These are phyloP conservation scores for Mycocentrospora acerina DNA, from an alignment of 2,329 filamentous ascomycete species.

Conservation along the genomic window DNA sequence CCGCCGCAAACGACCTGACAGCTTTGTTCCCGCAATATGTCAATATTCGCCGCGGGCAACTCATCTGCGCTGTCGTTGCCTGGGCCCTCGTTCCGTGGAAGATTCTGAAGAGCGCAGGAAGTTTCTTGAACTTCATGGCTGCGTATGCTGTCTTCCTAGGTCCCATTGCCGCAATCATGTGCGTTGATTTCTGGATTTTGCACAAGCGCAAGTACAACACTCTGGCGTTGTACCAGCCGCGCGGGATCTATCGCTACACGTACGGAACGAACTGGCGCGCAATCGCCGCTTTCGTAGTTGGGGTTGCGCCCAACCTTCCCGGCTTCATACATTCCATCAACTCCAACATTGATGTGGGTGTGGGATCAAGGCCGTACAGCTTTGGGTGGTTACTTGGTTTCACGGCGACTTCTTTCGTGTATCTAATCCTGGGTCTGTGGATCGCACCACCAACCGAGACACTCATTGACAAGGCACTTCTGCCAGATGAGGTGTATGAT, in stretches of 20 bases:
- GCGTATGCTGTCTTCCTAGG: conserved; percentile 67
- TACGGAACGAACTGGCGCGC: conserved; percentile 62
- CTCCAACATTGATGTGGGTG: conserved; percentile 42
- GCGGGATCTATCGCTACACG: conserved; percentile 54
- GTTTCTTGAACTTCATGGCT: conserved; percentile 61
- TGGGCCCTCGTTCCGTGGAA: conserved; percentile 52
- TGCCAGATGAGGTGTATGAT: conserved; percentile 44
- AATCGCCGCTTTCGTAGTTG: conserved; percentile 57
- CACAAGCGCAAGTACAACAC: conserved; percentile 53
- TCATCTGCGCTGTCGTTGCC: conserved; percentile 47
- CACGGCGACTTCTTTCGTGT: conserved; percentile 56
- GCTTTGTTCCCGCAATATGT: conserved; percentile 55
- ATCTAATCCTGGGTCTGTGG: conserved; percentile 51
- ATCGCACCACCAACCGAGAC: conserved; percentile 54
- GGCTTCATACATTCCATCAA: conserved; percentile 54
- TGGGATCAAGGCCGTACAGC: conserved; percentile 58
- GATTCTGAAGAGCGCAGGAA: conserved; percentile 46
- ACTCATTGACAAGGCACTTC: conserved; percentile 46
- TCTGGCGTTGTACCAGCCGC: conserved; percentile 54
- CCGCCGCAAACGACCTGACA: conserved; percentile 57
- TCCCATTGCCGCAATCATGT: conserved; percentile 63
- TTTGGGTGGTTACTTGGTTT: conserved; percentile 70
- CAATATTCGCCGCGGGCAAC: conserved; percentile 53
- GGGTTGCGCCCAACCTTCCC: conserved; percentile 59
- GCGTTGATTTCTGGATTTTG: conserved; percentile 62